These are phyloP conservation scores for Venturia oleaginea DNA, from an alignment of 2,329 filamentous ascomycete genomes.

Conservation along the genomic window DNA sequence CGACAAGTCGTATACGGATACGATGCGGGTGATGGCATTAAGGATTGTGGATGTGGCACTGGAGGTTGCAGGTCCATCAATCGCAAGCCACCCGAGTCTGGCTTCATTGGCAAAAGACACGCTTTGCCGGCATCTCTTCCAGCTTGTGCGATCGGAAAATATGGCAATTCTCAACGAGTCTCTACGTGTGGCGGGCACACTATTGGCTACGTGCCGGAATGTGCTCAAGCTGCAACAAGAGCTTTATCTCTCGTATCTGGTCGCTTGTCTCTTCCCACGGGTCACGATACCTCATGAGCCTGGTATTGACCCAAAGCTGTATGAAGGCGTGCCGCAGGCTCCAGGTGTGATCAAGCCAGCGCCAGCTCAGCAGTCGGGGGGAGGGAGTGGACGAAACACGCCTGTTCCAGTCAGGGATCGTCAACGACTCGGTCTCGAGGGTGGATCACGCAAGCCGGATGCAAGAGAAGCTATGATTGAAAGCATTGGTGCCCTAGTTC, in stretches of 20 bases:
- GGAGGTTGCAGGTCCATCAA: slow-evolving; percentile 90
- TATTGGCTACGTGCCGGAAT: slow-evolving; percentile 80
- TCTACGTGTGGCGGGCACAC: slow-evolving; percentile 79
- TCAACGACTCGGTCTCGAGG: slow-evolving; percentile 85
- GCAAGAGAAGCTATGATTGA: slow-evolving; percentile 98
- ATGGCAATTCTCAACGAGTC: slow-evolving; percentile 92
- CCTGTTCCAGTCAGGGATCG: slow-evolving; percentile 88
- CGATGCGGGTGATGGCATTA: slow-evolving; percentile 94
- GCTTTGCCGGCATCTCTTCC: slow-evolving; percentile 88
- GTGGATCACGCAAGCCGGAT: slow-evolving; percentile 84
- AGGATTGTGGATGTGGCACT: slow-evolving; percentile 95
- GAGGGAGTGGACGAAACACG: slow-evolving; percentile 72
- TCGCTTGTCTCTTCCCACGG: slow-evolving; percentile 87
- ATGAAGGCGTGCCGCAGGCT: slow-evolving; percentile 84
- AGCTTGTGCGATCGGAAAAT: slow-evolving; percentile 91
- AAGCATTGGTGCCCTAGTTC: slow-evolving; percentile 79
- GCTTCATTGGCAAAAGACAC: slow-evolving; percentile 86
- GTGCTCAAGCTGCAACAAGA: slow-evolving; percentile 95
- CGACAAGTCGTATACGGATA: slow-evolving; percentile 84
- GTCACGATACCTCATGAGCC: slow-evolving; percentile 87
- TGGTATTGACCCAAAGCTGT: slow-evolving; percentile 82
- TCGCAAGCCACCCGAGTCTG: slow-evolving; percentile 82
- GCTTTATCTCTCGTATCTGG: slow-evolving; percentile 85
- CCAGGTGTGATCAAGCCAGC: slow-evolving; percentile 77
- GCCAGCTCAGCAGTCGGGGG: slow-evolving; percentile 45